Conservation (phyloP, 2,329 filamentous ascomycete genomes). For the Calonectria pteridis region DNA sequence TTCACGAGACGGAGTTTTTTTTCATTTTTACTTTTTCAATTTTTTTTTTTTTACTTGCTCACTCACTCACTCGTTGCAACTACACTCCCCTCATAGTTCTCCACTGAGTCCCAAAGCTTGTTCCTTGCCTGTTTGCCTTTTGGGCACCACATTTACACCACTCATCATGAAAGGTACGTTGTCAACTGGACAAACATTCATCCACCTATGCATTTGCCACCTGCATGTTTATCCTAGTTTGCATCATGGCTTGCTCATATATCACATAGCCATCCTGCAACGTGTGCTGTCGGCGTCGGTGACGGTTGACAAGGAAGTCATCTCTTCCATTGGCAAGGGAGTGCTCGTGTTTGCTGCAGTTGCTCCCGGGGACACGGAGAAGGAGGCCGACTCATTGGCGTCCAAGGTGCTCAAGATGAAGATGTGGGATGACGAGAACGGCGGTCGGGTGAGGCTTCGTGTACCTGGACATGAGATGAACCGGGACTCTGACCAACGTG, state of each 20-base stretch:
- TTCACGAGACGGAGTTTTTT: not conserved
- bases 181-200: slow-evolving; percentile 7
- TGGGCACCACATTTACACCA: slow-evolving; percentile 4
- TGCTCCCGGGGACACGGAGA: slow-evolving; percentile 88
- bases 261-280: slow-evolving; percentile 82
- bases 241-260: slow-evolving; percentile 23
- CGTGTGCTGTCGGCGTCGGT: slow-evolving; percentile 95
- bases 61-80: not conserved
- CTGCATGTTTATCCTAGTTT: slow-evolving; percentile 4
- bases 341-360: slow-evolving; percentile 93
- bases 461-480: slow-evolving; percentile 4
- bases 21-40: no score
- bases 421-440: slow-evolving; percentile 88
- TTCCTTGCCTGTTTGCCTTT: slow-evolving; percentile 2
- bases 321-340: slow-evolving; percentile 92
- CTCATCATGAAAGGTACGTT: slow-evolving; percentile 41
- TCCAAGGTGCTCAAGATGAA: slow-evolving; percentile 90
- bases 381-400: slow-evolving; percentile 87
- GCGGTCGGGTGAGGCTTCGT: slow-evolving; percentile 66
- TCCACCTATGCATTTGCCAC: not conserved
- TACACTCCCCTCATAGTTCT: not conserved
- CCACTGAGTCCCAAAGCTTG: slow-evolving; percentile 7
- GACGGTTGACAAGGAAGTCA: slow-evolving; percentile 88
- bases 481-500: slow-evolving; percentile 26
- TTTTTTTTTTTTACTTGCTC: not conserved